Percentiles rank a stretch among this genome's conserved stretches.
phyloP scores from a whole-genome alignment of 2,329 filamentous ascomycete species.

The Colletotrichum limetticola region DNA sequence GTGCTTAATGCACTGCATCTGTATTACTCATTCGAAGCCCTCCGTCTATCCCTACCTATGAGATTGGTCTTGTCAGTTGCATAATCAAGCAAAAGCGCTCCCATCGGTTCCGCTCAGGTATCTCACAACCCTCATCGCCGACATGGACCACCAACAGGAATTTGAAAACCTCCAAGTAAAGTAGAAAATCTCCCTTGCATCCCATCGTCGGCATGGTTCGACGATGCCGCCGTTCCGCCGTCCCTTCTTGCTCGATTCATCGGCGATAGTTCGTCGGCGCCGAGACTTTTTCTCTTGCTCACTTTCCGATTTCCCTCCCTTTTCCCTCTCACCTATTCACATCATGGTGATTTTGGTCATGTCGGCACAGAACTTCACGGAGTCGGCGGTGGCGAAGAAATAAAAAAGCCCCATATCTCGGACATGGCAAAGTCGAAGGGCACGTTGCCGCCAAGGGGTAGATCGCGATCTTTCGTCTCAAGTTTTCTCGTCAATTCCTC shows the following conservation, averaged over 20 bases:
- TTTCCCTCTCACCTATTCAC: too few relatives aligned
- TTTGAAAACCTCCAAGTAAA: background rate
- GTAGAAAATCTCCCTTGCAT: background rate
- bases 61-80: background rate
- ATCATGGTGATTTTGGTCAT: background rate
- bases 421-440: conserved; percentile 11
- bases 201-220: background rate
- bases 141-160: background rate
- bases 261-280: background rate
- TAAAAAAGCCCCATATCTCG: background rate
- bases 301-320: background rate
- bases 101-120: background rate
- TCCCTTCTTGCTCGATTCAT: background rate
- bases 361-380: background rate
- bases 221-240: background rate
- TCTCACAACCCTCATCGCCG: background rate
- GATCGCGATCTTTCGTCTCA: background rate
- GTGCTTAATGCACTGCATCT: background rate
- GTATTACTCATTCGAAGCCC: background rate
- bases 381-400: background rate
- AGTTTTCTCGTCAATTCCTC: background rate
- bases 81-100: background rate
- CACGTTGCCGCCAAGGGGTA: conserved; percentile 1
- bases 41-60: background rate
- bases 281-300: background rate